Percentiles rank a stretch among this genome's conserved stretches.
These are phyloP conservation scores for Penicillium polonicum DNA, from an alignment of 2,329 filamentous ascomycete genomes.

Conservation along the genomic window DNA sequence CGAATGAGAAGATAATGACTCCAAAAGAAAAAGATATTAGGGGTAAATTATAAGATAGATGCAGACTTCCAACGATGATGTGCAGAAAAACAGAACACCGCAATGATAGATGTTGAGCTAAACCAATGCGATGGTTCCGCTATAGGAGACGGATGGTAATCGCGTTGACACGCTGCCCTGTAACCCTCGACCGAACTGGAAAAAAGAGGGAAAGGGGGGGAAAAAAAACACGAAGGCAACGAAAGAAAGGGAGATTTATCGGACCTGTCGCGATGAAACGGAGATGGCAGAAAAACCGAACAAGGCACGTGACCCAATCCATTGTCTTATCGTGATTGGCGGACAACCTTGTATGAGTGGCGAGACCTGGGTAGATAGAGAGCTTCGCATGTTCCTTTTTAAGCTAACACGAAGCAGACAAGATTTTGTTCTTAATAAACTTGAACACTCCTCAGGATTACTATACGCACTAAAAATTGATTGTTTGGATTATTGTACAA, in stretches of 20 bases:
- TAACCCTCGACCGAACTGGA: slow-evolving; percentile 26
- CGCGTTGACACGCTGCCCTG: slow-evolving; percentile 25
- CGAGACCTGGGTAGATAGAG: neutral
- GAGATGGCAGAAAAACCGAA: slow-evolving; percentile 21
- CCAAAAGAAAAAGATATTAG: slow-evolving; percentile 8
- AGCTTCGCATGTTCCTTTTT: neutral
- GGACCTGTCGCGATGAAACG: slow-evolving; percentile 12
- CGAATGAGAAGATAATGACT: neutral
- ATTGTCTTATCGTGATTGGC: slow-evolving; percentile 9
- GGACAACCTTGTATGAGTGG: slow-evolving; percentile 3
- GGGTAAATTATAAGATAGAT: slow-evolving; percentile 15
- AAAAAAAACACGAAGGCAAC: slow-evolving; percentile 16
- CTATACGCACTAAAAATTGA: neutral
- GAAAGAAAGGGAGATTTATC: slow-evolving; percentile 14
- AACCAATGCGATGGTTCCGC: slow-evolving; percentile 4
- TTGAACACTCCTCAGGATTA: neutral
- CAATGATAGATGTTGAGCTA: neutral
- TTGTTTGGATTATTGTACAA: neutral
- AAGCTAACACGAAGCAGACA: neutral
- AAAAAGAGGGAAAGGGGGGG: slow-evolving; percentile 9
- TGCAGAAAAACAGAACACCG: slow-evolving; percentile 16
- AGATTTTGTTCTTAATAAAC: neutral
- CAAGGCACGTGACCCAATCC: slow-evolving; percentile 5
- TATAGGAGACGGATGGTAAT: neutral
- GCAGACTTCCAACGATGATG: slow-evolving; percentile 16